These are phyloP conservation scores for Pugionium cornutum DNA, from an alignment of 345 rosid genomes.

Conservation along the genomic window DNA sequence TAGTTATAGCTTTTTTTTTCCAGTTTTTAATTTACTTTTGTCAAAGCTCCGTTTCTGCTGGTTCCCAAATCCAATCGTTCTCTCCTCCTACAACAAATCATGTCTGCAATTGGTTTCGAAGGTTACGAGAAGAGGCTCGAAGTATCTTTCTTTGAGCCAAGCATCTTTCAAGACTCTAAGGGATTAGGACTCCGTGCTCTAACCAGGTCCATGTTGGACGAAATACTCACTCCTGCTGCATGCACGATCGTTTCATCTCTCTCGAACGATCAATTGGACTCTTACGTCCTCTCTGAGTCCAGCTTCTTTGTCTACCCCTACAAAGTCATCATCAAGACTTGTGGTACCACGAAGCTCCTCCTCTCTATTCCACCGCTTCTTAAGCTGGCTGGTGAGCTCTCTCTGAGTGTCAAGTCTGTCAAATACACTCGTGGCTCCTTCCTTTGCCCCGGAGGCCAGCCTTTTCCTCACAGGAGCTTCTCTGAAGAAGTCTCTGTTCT, in stretches of 20 bases:
- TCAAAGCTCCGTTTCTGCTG: slow-evolving; percentile 46
- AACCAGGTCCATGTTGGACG: slow-evolving; percentile 67
- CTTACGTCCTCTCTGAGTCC: slow-evolving; percentile 94
- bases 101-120: slow-evolving; percentile 89
- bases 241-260: slow-evolving; percentile 90
- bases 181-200: slow-evolving; percentile 70
- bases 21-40: slow-evolving; percentile 35
- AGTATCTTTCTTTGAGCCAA: slow-evolving; percentile 66
- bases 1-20: slow-evolving; percentile 37
- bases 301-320: slow-evolving; percentile 93
- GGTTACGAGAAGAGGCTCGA: slow-evolving; percentile 97
- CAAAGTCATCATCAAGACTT: slow-evolving; percentile 92
- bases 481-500: slow-evolving; percentile 85
- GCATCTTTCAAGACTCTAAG: slow-evolving; percentile 64
- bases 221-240: slow-evolving; percentile 73
- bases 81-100: slow-evolving; percentile 37
- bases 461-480: slow-evolving; percentile 83
- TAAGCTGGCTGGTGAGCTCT: slow-evolving; percentile 62
- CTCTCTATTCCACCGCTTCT: slow-evolving; percentile 91
- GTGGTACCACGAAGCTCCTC: slow-evolving; percentile 93
- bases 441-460: slow-evolving; percentile 80
- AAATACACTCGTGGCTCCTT: slow-evolving; percentile 91
- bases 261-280: slow-evolving; percentile 71
- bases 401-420: slow-evolving; percentile 64
- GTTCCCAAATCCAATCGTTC: slow-evolving; percentile 45